Percentiles rank a stretch among this genome's conserved stretches.
Conservation (phyloP, 768 basidiomycete genomes). For the Cubamyces sp. region DNA sequence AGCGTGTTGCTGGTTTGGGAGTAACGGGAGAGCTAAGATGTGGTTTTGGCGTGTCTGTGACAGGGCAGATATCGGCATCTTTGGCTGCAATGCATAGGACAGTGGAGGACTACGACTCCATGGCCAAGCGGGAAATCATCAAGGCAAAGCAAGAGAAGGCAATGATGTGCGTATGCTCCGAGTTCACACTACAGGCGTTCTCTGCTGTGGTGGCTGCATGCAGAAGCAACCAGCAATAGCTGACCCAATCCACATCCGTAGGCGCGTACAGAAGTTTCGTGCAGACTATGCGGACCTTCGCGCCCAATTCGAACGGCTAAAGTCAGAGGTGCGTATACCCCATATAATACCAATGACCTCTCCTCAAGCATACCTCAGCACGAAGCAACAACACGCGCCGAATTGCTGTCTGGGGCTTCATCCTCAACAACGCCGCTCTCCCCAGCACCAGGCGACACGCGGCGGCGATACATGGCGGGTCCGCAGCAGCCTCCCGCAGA, state of each 20-base stretch:
- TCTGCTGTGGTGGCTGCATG: background rate
- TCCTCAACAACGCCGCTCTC: conserved; percentile 40
- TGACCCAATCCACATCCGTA: conserved; percentile 35
- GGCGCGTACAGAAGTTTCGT: conserved; percentile 92
- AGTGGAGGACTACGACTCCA: conserved; percentile 95
- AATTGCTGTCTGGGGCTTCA: conserved; percentile 58
- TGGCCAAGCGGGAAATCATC: conserved; percentile 96
- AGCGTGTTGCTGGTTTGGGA: background rate
- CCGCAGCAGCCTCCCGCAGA: conserved; percentile 34
- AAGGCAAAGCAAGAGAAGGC: conserved; percentile 98
- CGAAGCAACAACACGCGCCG: conserved; percentile 60
- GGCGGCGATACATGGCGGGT: conserved; percentile 60
- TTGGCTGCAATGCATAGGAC: conserved; percentile 93
- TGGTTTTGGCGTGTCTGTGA: conserved; percentile 19
- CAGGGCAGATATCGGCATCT: conserved; percentile 98
- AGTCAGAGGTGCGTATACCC: conserved; percentile 53
- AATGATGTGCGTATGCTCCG: conserved; percentile 60
- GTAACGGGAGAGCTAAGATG: background rate
- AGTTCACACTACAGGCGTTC: background rate
- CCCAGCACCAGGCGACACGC: conserved; percentile 60
- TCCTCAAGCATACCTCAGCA: conserved; percentile 45
- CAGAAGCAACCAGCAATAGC: background rate
- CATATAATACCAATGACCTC: conserved; percentile 11
- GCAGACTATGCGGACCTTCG: conserved; percentile 84
- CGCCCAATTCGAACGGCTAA: conserved; percentile 79